A percentile compares a stretch with the other conserved stretches of the same genome.
Evolutionary conservation across 345 rosid genomes (phyloP).

Genomic region (Syzygium jambos): DNA sequence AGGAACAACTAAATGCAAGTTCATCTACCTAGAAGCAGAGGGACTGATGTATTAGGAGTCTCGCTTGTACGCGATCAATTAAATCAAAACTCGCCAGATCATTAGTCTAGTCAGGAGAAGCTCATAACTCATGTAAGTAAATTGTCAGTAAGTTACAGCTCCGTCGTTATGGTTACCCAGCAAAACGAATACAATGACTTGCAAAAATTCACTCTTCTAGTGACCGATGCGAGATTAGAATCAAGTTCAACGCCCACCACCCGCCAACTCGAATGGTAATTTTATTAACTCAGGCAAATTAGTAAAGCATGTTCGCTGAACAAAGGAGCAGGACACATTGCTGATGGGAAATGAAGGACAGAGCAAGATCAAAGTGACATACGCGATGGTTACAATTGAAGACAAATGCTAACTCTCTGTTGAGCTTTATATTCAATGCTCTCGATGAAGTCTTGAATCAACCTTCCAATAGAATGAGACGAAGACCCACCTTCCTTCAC

Average conservation of each 20-base stretch:
- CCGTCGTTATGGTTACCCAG: too few relatives aligned
- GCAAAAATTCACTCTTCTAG: too few relatives aligned
- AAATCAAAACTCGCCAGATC: neutral
- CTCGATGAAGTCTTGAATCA: conserved; percentile 17
- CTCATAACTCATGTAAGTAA: neutral
- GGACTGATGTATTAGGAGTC: neutral
- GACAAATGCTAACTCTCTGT: neutral
- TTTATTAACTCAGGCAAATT: neutral
- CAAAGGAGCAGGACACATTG: neutral
- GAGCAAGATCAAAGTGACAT: neutral
- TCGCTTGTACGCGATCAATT: neutral
- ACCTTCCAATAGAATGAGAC: conserved; percentile 10
- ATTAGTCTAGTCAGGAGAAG: neutral
- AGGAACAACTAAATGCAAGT: neutral
- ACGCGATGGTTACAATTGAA: neutral
- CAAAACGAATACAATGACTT: too few relatives aligned
- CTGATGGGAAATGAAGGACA: neutral
- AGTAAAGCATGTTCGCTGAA: neutral
- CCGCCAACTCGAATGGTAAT: too few relatives aligned
- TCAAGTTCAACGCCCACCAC: too few relatives aligned
- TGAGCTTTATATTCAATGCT: neutral
- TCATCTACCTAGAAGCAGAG: neutral
- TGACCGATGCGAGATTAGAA: too few relatives aligned
- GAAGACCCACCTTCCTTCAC: conserved; percentile 26
- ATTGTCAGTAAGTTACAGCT: too few relatives aligned